A percentile compares a stretch with the other conserved stretches of the same genome.
Evolutionary conservation across 73 alveolate genomes (phyloP).

Genomic region (Stentor coeruleus): DNA sequence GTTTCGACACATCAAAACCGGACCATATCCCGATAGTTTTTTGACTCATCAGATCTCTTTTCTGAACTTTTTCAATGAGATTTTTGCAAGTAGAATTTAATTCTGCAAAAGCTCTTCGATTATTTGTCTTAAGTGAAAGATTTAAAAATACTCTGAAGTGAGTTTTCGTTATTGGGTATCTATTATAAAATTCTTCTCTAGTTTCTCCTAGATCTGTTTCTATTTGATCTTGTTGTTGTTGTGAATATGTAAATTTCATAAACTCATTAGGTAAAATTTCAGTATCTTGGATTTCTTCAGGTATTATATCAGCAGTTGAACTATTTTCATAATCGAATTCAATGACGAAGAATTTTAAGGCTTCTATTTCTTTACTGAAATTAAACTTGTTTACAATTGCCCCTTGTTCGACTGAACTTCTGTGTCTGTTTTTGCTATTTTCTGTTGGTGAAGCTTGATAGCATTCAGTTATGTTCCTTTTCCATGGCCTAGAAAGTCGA

Average conservation of each 20-base stretch:
- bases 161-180: neutral
- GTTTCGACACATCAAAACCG: neutral
- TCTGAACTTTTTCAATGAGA: neutral
- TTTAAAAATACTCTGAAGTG: neutral
- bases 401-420: neutral
- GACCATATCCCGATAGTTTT: constrained; percentile 11
- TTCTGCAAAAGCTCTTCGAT: neutral
- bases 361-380: neutral
- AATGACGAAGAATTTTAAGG: neutral
- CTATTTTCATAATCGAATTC: neutral
- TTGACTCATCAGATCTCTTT: neutral
- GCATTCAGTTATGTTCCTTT: neutral
- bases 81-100: neutral
- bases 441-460: neutral
- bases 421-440: neutral
- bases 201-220: too few relatives aligned
- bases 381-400: neutral
- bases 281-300: neutral
- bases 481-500: neutral
- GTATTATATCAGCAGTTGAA: neutral
- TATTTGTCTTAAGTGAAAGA: neutral
- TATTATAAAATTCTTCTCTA: too few relatives aligned
- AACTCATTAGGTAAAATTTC: neutral
- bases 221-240: neutral
- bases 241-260: neutral